Evolutionary conservation across 805 yeast species (phyloP), one percentile per base, ranked within the genome.

Genomic region (Helenozyma baotianmanensis): DNA sequence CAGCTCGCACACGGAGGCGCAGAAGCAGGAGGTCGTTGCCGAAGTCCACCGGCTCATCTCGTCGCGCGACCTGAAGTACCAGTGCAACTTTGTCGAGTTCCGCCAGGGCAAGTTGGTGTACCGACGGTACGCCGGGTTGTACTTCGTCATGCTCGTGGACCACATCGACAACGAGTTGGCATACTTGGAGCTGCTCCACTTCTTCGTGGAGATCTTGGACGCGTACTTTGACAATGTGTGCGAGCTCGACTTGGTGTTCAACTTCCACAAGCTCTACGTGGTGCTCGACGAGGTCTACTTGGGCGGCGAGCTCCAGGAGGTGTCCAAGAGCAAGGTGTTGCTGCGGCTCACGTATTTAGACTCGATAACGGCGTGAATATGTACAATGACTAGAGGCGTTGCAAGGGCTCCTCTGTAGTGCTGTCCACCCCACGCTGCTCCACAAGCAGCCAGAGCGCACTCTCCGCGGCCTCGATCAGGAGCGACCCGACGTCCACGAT

Each of bases 271-370:
- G 56, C 80, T 86, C 9, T 85, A 88, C 56, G 70, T 74, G 34
- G 82, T 88, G 7, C 56, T 92, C 38, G 97, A 92, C 55, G 96
- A 89, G 57, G 72, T 92, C 54, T 86, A 82, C 49, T 53, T 86
- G 29, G 95, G 89, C 9, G 98, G 98, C 9, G 97, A 92, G 55
- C 68, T 89, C 9, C 87, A 83, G 53, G 96, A 88, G 52, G 82
- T 88, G 1, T 82, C 86, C 43, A 86, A 84, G 54, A 70, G 70
- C 16, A 71, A 68, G 30, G 69, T 90, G 5, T 57, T 89, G 36
- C 75, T 75, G 14, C 59, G 96, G 38, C 60, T 90, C 25, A 72
- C 73, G 37, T 66, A 72, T 42, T 61, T 86, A 33, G 95, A 86
- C 48, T 21, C 11, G 6, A 14, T n/a, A 11, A 23, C 26, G 6